These are phyloP conservation scores for Vachellia pachyceras DNA, from an alignment of 306 rosid genomes.

Conservation along the genomic window DNA sequence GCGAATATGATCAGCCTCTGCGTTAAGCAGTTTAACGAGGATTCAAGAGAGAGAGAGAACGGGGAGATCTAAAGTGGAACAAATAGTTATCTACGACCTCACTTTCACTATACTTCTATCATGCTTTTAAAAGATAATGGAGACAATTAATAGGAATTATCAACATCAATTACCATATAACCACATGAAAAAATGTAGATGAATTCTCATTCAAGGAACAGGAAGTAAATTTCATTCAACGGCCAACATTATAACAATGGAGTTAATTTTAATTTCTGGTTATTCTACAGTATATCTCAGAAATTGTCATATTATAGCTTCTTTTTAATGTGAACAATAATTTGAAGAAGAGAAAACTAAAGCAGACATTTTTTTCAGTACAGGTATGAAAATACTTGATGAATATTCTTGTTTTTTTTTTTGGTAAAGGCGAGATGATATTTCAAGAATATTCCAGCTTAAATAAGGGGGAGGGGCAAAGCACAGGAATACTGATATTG, in stretches of 20 bases:
- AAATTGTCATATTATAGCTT: neutral
- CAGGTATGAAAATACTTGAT: too few relatives aligned
- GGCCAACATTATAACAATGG: neutral
- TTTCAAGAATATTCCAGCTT: neutral
- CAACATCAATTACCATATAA: neutral
- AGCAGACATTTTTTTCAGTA: neutral
- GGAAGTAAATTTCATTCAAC: neutral
- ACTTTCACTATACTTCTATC: neutral
- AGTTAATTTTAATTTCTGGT: too few relatives aligned
- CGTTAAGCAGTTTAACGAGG: slow-evolving; percentile 7
- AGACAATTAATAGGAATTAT: neutral
- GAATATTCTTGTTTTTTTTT: slow-evolving; percentile 2
- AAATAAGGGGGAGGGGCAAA: neutral
- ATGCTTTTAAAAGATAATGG: neutral
- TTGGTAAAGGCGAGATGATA: neutral
- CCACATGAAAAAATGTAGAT: neutral
- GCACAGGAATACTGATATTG: neutral
- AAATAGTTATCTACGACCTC: neutral
- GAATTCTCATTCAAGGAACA: slow-evolving; percentile 6
- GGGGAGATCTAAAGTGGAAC: neutral
- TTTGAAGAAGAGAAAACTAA: slow-evolving; percentile 19
- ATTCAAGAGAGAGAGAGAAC: neutral
- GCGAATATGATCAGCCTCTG: neutral
- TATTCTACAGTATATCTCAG: neutral
- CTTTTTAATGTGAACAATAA: neutral